A percentile compares a stretch with the other conserved stretches of the same genome.
phyloP scores from a whole-genome alignment of 1,284 basidiomycete genomes.

The Ceraceosorus bombacis region DNA sequence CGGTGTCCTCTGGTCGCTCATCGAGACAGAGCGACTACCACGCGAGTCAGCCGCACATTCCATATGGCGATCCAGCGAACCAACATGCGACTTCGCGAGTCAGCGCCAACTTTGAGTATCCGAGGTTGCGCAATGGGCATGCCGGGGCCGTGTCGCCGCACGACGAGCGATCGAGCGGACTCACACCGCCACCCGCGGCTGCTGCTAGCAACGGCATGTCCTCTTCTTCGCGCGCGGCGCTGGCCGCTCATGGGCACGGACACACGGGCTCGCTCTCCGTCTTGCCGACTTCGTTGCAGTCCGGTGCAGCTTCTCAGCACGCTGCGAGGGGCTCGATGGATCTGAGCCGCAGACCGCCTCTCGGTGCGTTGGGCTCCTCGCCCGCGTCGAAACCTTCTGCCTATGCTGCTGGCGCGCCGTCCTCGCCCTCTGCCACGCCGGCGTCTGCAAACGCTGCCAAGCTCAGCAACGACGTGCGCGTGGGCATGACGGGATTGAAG shows the following conservation, averaged over 20 bases:
- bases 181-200: conserved; percentile 8
- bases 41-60: conserved; percentile 12
- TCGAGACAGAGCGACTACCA: conserved; percentile 1
- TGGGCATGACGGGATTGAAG: conserved; percentile 44
- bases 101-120: conserved; percentile 31
- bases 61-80: not conserved
- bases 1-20: not conserved
- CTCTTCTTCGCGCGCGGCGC: not conserved
- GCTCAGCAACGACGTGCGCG: conserved; percentile 25
- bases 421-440: conserved; percentile 18
- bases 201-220: conserved; percentile 16
- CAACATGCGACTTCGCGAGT: conserved; percentile 20
- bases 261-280: too few relatives aligned
- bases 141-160: not conserved
- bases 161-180: not conserved
- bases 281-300: too few relatives aligned
- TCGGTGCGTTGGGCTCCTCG: too few relatives aligned
- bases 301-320: too few relatives aligned
- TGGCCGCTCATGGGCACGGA: conserved; percentile 14
- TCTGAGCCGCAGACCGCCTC: too few relatives aligned
- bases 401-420: too few relatives aligned
- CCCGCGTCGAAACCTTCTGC: too few relatives aligned
- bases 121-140: conserved; percentile 19
- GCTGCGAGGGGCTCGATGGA: too few relatives aligned
- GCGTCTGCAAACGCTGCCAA: conserved; percentile 13